Conservation (phyloP, 768 basidiomycete species). For the Collybiopsis luxurians region DNA sequence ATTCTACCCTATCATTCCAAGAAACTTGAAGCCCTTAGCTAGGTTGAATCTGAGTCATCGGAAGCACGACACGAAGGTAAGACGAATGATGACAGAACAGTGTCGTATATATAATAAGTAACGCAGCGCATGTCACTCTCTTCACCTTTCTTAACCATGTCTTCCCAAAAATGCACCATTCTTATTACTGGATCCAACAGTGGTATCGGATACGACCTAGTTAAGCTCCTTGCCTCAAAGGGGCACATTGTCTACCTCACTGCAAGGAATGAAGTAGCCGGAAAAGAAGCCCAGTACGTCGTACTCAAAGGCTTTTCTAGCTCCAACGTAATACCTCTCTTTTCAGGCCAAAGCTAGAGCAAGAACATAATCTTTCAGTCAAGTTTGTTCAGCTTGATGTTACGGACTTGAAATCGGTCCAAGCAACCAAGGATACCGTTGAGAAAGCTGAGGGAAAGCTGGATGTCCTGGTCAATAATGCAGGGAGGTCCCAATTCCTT, state of each 20-base stretch:
- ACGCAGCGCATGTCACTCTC: neutral
- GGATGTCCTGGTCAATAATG: constrained; percentile 4
- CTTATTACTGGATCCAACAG: constrained; percentile 33
- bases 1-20: too few species aligned
- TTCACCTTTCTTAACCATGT: neutral
- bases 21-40: too few species aligned
- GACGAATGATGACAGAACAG: too few species aligned
- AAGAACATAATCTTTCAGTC: neutral
- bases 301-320: neutral
- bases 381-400: constrained; percentile 6
- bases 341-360: neutral
- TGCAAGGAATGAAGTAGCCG: constrained; percentile 36
- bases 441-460: constrained; percentile 2
- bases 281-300: constrained; percentile 40
- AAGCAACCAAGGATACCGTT: neutral
- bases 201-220: constrained; percentile 46
- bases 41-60: too few species aligned
- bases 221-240: constrained; percentile 39
- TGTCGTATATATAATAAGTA: too few species aligned
- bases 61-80: too few species aligned
- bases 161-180: neutral
- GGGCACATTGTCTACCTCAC: constrained; percentile 43
- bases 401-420: neutral
- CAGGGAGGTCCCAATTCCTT: neutral
- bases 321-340: neutral